Percentiles rank a stretch among this genome's conserved stretches.
Evolutionary conservation across 306 rosid species (phyloP).

Genomic region (Cucumis melo): DNA sequence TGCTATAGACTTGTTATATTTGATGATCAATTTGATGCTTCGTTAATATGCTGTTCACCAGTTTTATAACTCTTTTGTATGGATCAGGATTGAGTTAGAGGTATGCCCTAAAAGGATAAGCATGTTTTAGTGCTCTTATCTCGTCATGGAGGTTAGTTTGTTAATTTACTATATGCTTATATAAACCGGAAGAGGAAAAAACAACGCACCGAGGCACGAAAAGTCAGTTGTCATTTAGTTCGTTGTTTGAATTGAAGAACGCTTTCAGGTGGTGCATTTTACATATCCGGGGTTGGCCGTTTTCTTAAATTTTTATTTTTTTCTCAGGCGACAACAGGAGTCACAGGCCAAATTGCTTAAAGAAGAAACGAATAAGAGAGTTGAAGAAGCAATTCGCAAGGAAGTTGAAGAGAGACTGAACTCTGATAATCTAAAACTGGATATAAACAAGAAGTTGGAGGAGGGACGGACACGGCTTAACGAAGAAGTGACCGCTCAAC

Average conservation of each 20-base stretch:
- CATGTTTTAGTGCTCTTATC: conserved; percentile 54
- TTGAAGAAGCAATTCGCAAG: conserved; percentile 63
- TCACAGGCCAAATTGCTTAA: conserved; percentile 60
- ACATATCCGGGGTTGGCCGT: conserved; percentile 19
- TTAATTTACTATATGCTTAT: conserved; percentile 31
- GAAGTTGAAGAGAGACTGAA: conserved; percentile 68
- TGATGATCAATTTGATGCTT: conserved; percentile 95
- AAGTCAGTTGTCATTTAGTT: background rate
- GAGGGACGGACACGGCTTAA: conserved; percentile 56
- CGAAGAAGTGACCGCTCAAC: conserved; percentile 66
- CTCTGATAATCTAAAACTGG: conserved; percentile 46
- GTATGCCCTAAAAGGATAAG: conserved; percentile 97
- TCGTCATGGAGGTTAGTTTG: conserved; percentile 85
- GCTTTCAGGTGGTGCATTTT: conserved; percentile 16
- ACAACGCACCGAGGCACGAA: conserved; percentile 5
- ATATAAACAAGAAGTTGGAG: conserved; percentile 52
- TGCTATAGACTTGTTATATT: conserved; percentile 89
- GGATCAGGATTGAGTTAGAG: conserved; percentile 98
- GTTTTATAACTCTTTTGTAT: conserved; percentile 89
- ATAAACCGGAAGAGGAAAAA: conserved; percentile 14
- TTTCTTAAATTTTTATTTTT: conserved; percentile 23
- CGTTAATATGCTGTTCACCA: conserved; percentile 96
- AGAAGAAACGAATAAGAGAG: conserved; percentile 69
- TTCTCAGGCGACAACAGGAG: conserved; percentile 51
- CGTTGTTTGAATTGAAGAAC: conserved; percentile 18